Conservation (phyloP, 2,329 filamentous ascomycete genomes). For the Sclerotinia nivalis region DNA sequence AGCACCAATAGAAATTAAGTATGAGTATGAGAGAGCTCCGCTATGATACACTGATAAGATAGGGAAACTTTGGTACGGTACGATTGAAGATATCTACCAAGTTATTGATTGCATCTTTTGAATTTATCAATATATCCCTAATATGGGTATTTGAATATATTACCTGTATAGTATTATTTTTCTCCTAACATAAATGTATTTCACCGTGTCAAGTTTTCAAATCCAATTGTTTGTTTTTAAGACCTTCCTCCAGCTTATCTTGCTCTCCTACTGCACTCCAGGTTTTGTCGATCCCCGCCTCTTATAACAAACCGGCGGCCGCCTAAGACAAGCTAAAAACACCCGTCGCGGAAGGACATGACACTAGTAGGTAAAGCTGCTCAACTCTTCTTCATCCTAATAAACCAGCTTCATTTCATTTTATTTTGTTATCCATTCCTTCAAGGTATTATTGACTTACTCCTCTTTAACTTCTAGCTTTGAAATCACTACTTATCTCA, state of each 20-base stretch:
- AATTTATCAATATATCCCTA: too few species aligned
- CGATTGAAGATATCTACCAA: too few species aligned
- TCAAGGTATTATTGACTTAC: neutral
- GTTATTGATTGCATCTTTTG: neutral
- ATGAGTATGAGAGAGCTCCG: neutral
- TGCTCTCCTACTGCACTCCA: neutral
- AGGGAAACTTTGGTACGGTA: neutral
- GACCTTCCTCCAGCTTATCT: neutral
- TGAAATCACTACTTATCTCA: conserved; percentile 1
- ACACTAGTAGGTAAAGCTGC: neutral
- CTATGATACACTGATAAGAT: neutral
- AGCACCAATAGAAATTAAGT: neutral
- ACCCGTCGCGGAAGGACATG: neutral
- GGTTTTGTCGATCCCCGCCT: conserved; percentile 15
- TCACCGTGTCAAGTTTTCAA: neutral
- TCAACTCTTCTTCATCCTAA: conserved; percentile 4
- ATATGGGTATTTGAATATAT: neutral
- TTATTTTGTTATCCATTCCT: neutral
- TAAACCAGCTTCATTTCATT: conserved; percentile 12
- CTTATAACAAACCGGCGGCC: neutral
- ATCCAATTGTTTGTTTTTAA: neutral
- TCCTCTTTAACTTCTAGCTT: neutral
- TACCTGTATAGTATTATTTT: neutral
- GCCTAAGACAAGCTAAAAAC: neutral
- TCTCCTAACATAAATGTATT: neutral